Percentiles rank a stretch among this genome's conserved stretches.
These are phyloP conservation scores for Bimuria novae-zelandiae DNA, from an alignment of 2,329 filamentous ascomycete genomes.

Conservation along the genomic window DNA sequence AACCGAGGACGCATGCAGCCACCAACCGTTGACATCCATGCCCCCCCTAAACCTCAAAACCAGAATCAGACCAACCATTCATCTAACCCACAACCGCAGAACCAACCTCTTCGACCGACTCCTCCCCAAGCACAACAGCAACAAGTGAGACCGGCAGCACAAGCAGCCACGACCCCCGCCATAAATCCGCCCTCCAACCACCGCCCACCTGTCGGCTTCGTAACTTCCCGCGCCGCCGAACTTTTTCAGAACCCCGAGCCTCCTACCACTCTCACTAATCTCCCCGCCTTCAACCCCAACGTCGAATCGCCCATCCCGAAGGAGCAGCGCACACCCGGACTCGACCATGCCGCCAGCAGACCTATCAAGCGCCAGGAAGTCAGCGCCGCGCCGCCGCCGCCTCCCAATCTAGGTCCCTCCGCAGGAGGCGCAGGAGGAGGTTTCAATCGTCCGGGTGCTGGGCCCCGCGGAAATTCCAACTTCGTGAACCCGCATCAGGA, in stretches of 20 bases:
- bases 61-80: constrained; percentile 22
- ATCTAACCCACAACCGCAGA: constrained; percentile 24
- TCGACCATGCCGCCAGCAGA: constrained; percentile 79
- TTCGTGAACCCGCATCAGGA: constrained; percentile 57
- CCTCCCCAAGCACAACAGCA: constrained; percentile 31
- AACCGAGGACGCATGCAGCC: constrained; percentile 28
- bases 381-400: constrained; percentile 17
- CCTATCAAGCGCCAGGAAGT: constrained; percentile 64
- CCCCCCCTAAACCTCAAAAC: constrained; percentile 20
- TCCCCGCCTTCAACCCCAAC: constrained; percentile 54
- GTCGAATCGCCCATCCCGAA: constrained; percentile 70
- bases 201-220: constrained; percentile 49
- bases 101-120: constrained; percentile 29
- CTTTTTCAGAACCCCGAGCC: constrained; percentile 43
- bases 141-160: constrained; percentile 1
- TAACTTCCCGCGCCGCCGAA: constrained; percentile 52
- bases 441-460: constrained; percentile 18
- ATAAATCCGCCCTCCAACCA: constrained; percentile 22
- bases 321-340: constrained; percentile 76
- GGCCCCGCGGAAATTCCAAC: constrained; percentile 37
- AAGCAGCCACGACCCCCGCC: constrained; percentile 11
- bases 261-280: constrained; percentile 32
- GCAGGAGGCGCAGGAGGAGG: constrained; percentile 14
- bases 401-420: constrained; percentile 14
- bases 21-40: constrained; percentile 27